A percentile compares a stretch with the other conserved stretches of the same genome.
Conservation (phyloP, 352 stramenopile genomes). For the Phytophthora sp. region DNA sequence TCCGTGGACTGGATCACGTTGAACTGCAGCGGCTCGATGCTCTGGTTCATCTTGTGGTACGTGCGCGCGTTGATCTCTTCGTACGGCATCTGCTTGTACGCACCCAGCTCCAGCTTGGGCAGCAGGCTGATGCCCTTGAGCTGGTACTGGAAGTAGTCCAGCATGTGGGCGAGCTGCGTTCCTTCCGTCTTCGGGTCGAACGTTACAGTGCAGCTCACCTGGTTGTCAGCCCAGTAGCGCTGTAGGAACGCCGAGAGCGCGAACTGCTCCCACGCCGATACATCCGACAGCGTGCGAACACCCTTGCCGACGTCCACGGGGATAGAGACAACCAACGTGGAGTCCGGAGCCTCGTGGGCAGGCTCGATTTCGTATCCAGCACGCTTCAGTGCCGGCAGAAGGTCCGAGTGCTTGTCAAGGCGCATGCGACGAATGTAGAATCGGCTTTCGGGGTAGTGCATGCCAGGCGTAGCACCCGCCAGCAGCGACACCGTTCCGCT, state of each 20-base stretch:
- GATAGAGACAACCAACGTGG: constrained; percentile 91
- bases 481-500: constrained; percentile 93
- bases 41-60: constrained; percentile 61
- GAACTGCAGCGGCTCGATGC: constrained; percentile 53
- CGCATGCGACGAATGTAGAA: constrained; percentile 94
- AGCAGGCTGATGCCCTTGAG: constrained; percentile 93
- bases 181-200: constrained; percentile 92
- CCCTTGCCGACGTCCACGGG: constrained; percentile 89
- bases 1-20: constrained; percentile 40
- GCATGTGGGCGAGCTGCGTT: constrained; percentile 72
- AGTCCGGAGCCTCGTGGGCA: constrained; percentile 57
- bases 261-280: constrained; percentile 95
- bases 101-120: constrained; percentile 75
- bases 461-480: constrained; percentile 91
- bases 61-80: constrained; percentile 83
- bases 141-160: constrained; percentile 95
- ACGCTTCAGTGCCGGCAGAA: constrained; percentile 71
- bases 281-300: constrained; percentile 80
- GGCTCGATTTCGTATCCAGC: constrained; percentile 88
- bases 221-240: constrained; percentile 94
- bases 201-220: constrained; percentile 94
- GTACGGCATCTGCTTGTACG: constrained; percentile 93
- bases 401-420: constrained; percentile 80
- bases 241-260: constrained; percentile 92
- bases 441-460: constrained; percentile 93